Percentiles rank a stretch among this genome's conserved stretches.
phyloP scores from a whole-genome alignment of 2,329 filamentous ascomycete genomes.

The Trichoderma arundinaceum region DNA sequence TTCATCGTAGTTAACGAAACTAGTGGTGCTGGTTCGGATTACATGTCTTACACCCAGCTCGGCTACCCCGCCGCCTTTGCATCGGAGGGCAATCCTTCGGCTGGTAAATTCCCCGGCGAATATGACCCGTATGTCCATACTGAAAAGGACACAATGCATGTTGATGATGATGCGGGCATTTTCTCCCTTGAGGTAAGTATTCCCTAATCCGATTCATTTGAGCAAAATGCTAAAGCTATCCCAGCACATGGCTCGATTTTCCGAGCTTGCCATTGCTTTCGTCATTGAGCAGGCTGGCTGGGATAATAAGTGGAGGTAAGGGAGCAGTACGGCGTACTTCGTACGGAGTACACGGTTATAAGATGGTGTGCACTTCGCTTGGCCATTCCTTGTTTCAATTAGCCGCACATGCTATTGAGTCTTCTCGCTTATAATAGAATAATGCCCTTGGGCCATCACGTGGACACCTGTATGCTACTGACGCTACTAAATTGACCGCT shows the following conservation, averaged over 20 bases:
- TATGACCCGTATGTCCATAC: slow-evolving; percentile 49
- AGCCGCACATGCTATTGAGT: too few relatives aligned
- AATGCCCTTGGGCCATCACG: too few relatives aligned
- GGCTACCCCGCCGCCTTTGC: slow-evolving; percentile 49
- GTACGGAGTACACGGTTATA: too few relatives aligned
- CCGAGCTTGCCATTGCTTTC: slow-evolving; percentile 49
- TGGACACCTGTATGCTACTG: too few relatives aligned
- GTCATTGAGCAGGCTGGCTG: slow-evolving; percentile 49
- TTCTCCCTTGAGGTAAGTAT: slow-evolving; percentile 48
- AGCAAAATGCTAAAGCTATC: slow-evolving; percentile 28
- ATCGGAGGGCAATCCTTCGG: slow-evolving; percentile 46
- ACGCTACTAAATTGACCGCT: too few relatives aligned
- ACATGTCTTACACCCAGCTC: slow-evolving; percentile 49
- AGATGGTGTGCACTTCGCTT: too few relatives aligned
- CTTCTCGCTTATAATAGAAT: too few relatives aligned
- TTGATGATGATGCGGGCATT: slow-evolving; percentile 46
- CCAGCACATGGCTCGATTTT: slow-evolving; percentile 50
- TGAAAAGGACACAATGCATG: slow-evolving; percentile 45
- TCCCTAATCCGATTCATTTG: background rate
- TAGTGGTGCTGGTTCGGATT: slow-evolving; percentile 48
- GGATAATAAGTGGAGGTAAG: slow-evolving; percentile 48
- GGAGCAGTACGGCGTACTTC: background rate
- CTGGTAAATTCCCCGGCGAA: slow-evolving; percentile 41
- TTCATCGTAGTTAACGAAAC: slow-evolving; percentile 58
- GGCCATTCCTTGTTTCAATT: too few relatives aligned